Base-by-base conservation (phyloP, 2,329 filamentous ascomycete genomes). In the Mariannaea elegans region DNA sequence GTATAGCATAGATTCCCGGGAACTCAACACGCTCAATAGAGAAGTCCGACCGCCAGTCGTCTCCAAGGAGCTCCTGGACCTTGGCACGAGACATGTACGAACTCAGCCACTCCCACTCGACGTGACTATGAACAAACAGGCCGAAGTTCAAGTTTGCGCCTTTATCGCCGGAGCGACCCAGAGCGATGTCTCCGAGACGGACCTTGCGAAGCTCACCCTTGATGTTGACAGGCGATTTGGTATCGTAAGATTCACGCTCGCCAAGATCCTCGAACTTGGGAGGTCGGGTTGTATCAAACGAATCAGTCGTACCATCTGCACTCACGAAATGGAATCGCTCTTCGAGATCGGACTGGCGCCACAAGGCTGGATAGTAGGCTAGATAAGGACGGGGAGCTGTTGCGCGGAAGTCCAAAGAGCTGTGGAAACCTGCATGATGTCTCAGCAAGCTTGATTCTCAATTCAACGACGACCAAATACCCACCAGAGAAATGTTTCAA, bases 11-110 rank as follows among this genome's bases (percentile, higher is more conserved):
- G 0, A 83, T 66, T 12, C 72, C 60, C 1, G 75, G 71, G 50
- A 83, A 81, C 69, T 83, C 81, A 39, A 80, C 79, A 18, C 81
- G 66, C 63, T 82, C 80, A 10, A 82, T 66, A 16, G 67, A 72
- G 61, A 75, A 79, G 14, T 65, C 62, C 23, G 77, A 71, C 5
- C 73, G 62, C 75, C 78, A 82, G 57, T 84, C 81, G 8, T 78
- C 72, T 1, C 73, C 80, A 1, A 83, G 71, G 2, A 84, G 71
- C 36, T 75, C 66, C 9, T 73, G 7, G 12, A 31, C 27, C 27
- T 31, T 31, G 27, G 27, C 27, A 12, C 27, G 27, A 31, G 27
- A 31, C 27, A 31, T 31, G 27, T 31, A 31, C 7, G 27, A 31
- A 7, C 27, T 76, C 52, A 73, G 72, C 66, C 71, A 76, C 63